A percentile compares a stretch with the other conserved stretches of the same genome.
Conservation (phyloP, 306 rosid species). For the Medicago arabica region DNA sequence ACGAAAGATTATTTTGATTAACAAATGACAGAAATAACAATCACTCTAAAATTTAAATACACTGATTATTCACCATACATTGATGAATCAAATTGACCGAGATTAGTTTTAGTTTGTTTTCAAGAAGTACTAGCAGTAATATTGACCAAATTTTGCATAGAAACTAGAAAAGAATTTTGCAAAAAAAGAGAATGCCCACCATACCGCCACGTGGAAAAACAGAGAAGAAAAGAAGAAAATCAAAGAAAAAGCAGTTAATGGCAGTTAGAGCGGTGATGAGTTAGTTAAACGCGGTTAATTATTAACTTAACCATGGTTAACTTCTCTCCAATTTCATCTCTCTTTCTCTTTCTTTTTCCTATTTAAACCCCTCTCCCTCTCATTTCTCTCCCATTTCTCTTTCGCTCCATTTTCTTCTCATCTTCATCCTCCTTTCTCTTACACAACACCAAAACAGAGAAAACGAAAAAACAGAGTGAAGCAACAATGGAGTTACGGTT, state of each 20-base stretch:
- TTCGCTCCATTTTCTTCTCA: constrained; percentile 47
- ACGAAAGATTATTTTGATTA: too few relatives aligned
- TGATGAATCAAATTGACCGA: too few relatives aligned
- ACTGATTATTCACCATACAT: too few relatives aligned
- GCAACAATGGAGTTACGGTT: constrained; percentile 58
- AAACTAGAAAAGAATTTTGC: background rate
- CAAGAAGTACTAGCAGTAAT: too few relatives aligned
- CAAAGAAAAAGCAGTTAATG: constrained; percentile 53
- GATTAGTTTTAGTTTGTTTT: too few relatives aligned
- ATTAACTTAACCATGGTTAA: constrained; percentile 65
- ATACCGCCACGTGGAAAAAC: constrained; percentile 48
- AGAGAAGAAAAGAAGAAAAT: background rate
- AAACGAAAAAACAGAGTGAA: background rate
- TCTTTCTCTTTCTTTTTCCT: constrained; percentile 24
- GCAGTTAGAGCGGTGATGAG: constrained; percentile 63
- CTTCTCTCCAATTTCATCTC: background rate
- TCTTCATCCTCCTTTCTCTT: background rate
- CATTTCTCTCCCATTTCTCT: constrained; percentile 40
- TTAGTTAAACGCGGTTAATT: constrained; percentile 41
- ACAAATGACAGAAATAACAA: too few relatives aligned
- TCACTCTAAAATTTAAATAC: too few relatives aligned
- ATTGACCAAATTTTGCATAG: background rate
- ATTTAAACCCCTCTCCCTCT: constrained; percentile 54
- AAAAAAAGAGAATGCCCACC: background rate
- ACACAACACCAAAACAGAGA: constrained; percentile 3